phyloP scores from a whole-genome alignment of 352 stramenopile genomes.

The Phytophthora meadii region DNA sequence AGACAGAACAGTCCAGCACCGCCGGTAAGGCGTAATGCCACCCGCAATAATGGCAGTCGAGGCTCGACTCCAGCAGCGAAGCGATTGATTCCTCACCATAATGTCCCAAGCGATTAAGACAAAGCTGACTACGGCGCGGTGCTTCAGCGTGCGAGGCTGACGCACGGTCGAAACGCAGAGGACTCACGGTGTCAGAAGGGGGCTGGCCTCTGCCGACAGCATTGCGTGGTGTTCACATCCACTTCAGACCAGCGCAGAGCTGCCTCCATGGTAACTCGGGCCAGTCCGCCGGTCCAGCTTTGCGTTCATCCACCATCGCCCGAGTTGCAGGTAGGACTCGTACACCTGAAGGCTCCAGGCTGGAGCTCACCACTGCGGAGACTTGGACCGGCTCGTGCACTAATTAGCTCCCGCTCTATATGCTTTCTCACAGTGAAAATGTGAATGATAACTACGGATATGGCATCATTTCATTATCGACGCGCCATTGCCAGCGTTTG shows the following conservation, averaged over 20 bases:
- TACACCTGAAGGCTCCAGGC: no score
- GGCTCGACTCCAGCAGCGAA: background rate
- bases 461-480: background rate
- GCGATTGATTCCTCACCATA: background rate
- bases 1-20: background rate
- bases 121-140: background rate
- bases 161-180: background rate
- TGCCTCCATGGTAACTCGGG: background rate
- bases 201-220: background rate
- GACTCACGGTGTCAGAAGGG: background rate
- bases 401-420: slow-evolving; percentile 5
- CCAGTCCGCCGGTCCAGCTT: slow-evolving; percentile 2
- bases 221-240: background rate
- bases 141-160: background rate
- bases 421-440: background rate
- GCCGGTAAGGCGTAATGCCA: background rate
- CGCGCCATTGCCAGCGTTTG: background rate
- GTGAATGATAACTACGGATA: background rate
- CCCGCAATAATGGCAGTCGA: background rate
- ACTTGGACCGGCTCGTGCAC: background rate
- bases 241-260: background rate
- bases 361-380: background rate
- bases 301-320: background rate
- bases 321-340: background rate
- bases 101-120: background rate